phyloP scores from a whole-genome alignment of 441 rosid species.

The Gossypium gossypioides region DNA sequence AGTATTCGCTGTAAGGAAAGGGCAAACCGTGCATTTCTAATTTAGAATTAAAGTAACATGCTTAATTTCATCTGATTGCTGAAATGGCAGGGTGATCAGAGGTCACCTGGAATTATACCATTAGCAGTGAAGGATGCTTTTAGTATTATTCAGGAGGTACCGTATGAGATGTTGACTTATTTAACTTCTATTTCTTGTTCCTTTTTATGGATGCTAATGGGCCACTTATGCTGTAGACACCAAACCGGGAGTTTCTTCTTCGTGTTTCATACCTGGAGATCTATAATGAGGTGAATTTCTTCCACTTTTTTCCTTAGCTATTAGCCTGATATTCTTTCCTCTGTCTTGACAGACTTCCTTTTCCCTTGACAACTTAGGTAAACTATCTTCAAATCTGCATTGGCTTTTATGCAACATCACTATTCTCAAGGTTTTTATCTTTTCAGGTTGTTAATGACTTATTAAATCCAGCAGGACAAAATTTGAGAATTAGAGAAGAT shows the following conservation, averaged over 20 bases:
- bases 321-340: not conserved
- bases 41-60: constrained; percentile 12
- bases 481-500: constrained; percentile 93
- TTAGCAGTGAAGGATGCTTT: constrained; percentile 96
- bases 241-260: constrained; percentile 86
- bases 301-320: constrained; percentile 3
- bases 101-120: constrained; percentile 98
- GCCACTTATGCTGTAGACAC: constrained; percentile 53
- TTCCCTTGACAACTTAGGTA: constrained; percentile 11
- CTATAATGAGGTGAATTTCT: constrained; percentile 76
- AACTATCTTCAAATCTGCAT: constrained; percentile 8
- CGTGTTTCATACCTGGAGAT: constrained; percentile 96
- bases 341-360: constrained; percentile 11
- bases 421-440: constrained; percentile 19
- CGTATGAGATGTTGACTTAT: constrained; percentile 17
- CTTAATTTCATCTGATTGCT: constrained; percentile 15
- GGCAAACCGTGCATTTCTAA: not conserved
- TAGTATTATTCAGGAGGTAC: constrained; percentile 95
- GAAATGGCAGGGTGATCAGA: constrained; percentile 94
- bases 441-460: constrained; percentile 83
- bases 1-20: not conserved
- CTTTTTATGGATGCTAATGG: constrained; percentile 14
- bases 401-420: constrained; percentile 12
- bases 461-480: constrained; percentile 93
- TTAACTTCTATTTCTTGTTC: constrained; percentile 14